phyloP scores from a whole-genome alignment of 129 eudicot species.

The Helichrysum umbraculigerum region DNA sequence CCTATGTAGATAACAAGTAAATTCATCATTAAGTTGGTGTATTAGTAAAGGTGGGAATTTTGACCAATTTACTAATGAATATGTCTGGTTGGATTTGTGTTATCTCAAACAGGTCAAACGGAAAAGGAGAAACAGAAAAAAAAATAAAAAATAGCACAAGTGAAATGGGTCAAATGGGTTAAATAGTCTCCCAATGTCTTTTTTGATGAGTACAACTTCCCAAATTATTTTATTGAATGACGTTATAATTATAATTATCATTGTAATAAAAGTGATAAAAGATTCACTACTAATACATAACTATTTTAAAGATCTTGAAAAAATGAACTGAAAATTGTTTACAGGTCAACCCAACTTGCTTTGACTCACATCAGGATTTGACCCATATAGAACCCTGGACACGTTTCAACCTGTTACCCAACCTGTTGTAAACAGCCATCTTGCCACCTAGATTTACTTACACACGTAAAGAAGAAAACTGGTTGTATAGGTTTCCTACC shows the following conservation, averaged over 20 bases:
- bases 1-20: conserved; percentile 39
- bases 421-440: not conserved
- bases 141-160: not conserved
- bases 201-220: too few relatives aligned
- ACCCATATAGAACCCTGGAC: not conserved
- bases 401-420: not conserved
- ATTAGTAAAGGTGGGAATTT: conserved; percentile 3
- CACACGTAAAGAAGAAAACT: not conserved
- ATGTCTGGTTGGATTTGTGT: not conserved
- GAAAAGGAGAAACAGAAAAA: not conserved
- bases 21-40: not conserved
- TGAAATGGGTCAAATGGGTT: not conserved
- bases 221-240: not conserved
- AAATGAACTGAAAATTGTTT: not conserved
- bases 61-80: not conserved
- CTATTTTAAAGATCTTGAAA: not conserved
- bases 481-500: conserved; percentile 39
- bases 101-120: not conserved
- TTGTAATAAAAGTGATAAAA: not conserved
- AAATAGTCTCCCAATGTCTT: not conserved
- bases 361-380: not conserved
- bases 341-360: not conserved
- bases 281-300: not conserved
- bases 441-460: not conserved
- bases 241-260: not conserved